A percentile compares a stretch with the other conserved stretches of the same genome.
Evolutionary conservation across 2,329 filamentous ascomycete species (phyloP).

Genomic region (Beauveria sp.): DNA sequence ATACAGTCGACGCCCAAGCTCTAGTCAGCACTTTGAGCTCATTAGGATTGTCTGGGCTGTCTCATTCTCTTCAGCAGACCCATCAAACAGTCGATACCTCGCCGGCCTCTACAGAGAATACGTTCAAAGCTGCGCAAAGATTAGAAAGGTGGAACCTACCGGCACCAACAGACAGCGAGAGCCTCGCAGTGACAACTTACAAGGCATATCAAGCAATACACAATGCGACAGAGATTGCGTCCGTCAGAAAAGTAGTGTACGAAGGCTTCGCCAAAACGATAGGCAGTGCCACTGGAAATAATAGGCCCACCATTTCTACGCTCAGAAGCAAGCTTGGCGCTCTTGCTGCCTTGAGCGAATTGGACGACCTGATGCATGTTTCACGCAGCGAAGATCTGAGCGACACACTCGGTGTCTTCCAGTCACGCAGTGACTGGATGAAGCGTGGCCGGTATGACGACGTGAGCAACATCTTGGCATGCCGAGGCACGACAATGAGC

Average conservation of each 20-base stretch:
- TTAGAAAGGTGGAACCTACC: constrained; percentile 91
- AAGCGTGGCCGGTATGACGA: constrained; percentile 71
- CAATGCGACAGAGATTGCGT: constrained; percentile 48
- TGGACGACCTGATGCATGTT: constrained; percentile 67
- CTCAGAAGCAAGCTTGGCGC: constrained; percentile 51
- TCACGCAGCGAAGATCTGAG: constrained; percentile 52
- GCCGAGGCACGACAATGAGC: constrained; percentile 74
- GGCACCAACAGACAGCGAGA: constrained; percentile 54
- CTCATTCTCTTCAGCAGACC: constrained; percentile 66
- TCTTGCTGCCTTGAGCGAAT: constrained; percentile 69
- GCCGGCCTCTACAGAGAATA: constrained; percentile 57
- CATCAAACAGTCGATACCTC: constrained; percentile 54
- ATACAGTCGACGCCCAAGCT: constrained; percentile 55
- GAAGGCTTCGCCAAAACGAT: constrained; percentile 56
- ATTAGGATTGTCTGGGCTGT: constrained; percentile 78
- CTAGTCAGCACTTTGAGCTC: constrained; percentile 70
- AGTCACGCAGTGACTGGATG: constrained; percentile 68
- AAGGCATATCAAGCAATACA: constrained; percentile 74
- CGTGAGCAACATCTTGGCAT: constrained; percentile 72
- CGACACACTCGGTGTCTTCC: constrained; percentile 55
- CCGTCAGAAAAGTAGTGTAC: constrained; percentile 52
- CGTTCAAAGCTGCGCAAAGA: constrained; percentile 71
- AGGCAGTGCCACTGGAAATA: constrained; percentile 42
- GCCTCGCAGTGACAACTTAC: constrained; percentile 65
- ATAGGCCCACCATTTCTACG: constrained; percentile 38